A percentile compares a stretch with the other conserved stretches of the same genome.
Evolutionary conservation across 805 yeast species (phyloP).

Genomic region (Torulaspora quercuum): DNA sequence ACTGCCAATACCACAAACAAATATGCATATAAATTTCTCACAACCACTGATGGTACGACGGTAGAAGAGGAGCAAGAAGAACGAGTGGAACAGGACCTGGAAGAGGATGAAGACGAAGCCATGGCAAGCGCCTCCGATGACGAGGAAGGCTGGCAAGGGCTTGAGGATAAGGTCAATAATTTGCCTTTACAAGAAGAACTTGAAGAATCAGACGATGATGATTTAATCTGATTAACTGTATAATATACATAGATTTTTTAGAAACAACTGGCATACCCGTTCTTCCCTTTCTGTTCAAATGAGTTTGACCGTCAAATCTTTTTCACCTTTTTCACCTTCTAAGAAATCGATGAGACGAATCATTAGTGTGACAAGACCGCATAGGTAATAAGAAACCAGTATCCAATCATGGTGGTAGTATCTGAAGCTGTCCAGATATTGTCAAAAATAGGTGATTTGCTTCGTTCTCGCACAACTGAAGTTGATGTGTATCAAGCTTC

Average conservation of each 20-base stretch:
- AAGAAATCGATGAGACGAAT: no score
- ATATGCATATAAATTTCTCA: constrained; percentile 52
- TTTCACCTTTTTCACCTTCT: no score
- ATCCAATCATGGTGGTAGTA: no score
- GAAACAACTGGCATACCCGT: no score
- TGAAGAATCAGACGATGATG: constrained; percentile 32
- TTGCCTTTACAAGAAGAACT: constrained; percentile 22
- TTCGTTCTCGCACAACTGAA: no score
- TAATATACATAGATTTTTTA: constrained; percentile 1
- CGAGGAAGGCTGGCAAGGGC: constrained; percentile 39
- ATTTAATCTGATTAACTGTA: constrained; percentile 19
- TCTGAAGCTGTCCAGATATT: no score
- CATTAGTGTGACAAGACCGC: no score
- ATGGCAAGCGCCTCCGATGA: constrained; percentile 32
- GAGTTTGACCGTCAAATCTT: no score
- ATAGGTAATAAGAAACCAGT: no score
- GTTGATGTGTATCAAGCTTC: constrained; percentile 1
- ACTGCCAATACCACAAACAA: constrained; percentile 51
- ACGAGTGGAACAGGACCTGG: constrained; percentile 27
- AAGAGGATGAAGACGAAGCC: constrained; percentile 30
- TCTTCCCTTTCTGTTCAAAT: no score
- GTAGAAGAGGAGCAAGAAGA: constrained; percentile 34
- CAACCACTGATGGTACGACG: constrained; percentile 31
- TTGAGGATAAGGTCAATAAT: constrained; percentile 29
- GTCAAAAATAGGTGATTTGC: no score